Base-by-base conservation (phyloP, 2,329 filamentous ascomycete species). In the Nothopassalora personata region DNA sequence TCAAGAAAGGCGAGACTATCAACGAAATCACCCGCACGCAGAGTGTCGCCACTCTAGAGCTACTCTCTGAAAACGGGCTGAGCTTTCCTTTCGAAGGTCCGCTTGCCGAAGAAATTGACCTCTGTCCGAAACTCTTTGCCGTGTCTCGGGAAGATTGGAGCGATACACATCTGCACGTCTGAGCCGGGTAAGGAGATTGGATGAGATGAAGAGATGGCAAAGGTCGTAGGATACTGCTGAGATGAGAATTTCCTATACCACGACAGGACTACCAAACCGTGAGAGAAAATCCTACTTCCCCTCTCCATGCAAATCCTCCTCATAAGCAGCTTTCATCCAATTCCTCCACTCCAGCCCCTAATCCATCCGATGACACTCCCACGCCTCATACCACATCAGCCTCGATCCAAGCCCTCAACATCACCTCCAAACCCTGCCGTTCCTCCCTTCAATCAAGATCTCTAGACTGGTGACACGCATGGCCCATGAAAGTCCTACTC, bases 381-480 rank as follows among this genome's bases (percentile, higher is more conserved):
- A 47, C 18, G 57, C 58, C 19, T 54, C 54, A 51, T 57, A 50
- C 54, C 13, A 49, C 19, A 9, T 36, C 58, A 23, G 43, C 58
- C n/a, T 54, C 54, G 31, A 57, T 33, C 50, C 55, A 60, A 1
- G 49, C 58, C 5, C 58, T 51, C 13, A 60, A 31, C 27, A 52
- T 48, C 13, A 27, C 58, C 51, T 60, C 58, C 39, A 60, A 11
- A 23, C 58, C 58, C 23, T 54, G 30, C 15, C 15, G 46, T 9
- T 59, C 46, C 1, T 30, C 19, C 31, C 27, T 23, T 3, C 11
- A 36, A 9, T 47, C 27, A 10, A 60, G 43, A 39, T 60, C 58
- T 7, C 54, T n/a, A 30, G 57, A 57, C 54, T 60, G 58, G 47
- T 57, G 58, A 43, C 58, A 60, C 5, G 54, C 58, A 52, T 57